These are phyloP conservation scores for Rhodotorula sp. DNA, from an alignment of 1,284 basidiomycete species.

Conservation along the genomic window DNA sequence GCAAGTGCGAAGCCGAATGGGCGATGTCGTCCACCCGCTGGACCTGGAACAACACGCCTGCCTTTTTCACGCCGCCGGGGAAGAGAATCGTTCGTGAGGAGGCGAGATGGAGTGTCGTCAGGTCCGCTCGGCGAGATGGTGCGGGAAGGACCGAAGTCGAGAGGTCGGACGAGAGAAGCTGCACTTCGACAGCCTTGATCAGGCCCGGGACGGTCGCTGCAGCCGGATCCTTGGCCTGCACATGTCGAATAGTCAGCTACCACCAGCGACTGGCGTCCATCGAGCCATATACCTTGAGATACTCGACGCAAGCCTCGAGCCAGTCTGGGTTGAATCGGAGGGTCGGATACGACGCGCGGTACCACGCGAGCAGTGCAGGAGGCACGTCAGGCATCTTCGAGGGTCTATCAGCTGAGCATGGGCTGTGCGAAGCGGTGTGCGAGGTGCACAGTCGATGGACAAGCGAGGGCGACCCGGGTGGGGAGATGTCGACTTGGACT, in stretches of 20 bases:
- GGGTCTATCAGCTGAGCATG: too few relatives aligned
- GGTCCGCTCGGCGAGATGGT: neutral
- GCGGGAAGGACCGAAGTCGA: slow-evolving; percentile 29
- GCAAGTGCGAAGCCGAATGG: slow-evolving; percentile 19
- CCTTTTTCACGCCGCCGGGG: neutral
- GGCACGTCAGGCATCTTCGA: neutral
- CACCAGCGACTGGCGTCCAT: rapidly evolving
- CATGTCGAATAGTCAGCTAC: neutral
- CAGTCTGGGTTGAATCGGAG: slow-evolving; percentile 39
- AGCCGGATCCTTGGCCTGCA: slow-evolving; percentile 11
- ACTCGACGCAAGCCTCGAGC: slow-evolving; percentile 38
- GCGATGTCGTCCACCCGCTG: slow-evolving; percentile 28
- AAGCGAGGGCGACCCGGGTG: neutral
- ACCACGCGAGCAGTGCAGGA: slow-evolving; percentile 31
- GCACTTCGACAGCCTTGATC: slow-evolving; percentile 41
- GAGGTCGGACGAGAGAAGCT: slow-evolving; percentile 42
- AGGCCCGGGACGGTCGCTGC: slow-evolving; percentile 20
- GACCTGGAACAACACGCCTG: slow-evolving; percentile 32
- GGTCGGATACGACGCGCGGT: slow-evolving; percentile 35
- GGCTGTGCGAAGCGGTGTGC: neutral
- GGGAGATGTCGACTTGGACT: neutral
- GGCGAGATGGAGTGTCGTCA: neutral
- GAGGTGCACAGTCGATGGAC: neutral
- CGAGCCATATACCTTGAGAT: slow-evolving; percentile 32
- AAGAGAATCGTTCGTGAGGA: neutral